Evolutionary conservation across 441 rosid genomes (phyloP).

Genomic region (Biscutella auriculata): DNA sequence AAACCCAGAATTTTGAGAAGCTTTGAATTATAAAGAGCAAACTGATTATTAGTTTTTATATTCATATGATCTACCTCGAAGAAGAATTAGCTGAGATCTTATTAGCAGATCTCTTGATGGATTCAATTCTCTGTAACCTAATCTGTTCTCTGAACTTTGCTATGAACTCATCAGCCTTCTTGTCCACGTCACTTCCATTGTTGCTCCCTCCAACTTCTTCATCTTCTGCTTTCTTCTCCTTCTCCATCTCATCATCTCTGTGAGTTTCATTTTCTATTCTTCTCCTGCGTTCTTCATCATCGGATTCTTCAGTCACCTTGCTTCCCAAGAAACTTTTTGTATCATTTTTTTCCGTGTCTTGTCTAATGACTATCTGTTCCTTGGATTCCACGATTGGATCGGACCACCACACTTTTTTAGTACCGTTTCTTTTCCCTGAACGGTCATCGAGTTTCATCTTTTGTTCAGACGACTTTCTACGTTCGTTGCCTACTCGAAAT

Average conservation of each 20-base stretch:
- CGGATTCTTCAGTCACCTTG: constrained; percentile 29
- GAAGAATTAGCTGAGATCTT: constrained; percentile 33
- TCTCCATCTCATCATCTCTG: constrained; percentile 1
- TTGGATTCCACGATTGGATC: constrained; percentile 17
- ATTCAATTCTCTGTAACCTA: constrained; percentile 83
- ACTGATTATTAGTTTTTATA: no score
- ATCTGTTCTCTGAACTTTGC: constrained; percentile 96
- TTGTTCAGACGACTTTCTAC: constrained; percentile 16
- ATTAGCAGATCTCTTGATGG: constrained; percentile 61
- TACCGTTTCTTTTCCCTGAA: neutral
- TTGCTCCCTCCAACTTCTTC: constrained; percentile 16
- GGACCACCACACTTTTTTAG: constrained; percentile 22
- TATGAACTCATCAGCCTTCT: constrained; percentile 91
- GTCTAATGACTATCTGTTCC: constrained; percentile 10
- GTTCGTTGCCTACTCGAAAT: constrained; percentile 21
- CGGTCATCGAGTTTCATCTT: constrained; percentile 3
- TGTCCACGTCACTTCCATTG: constrained; percentile 65
- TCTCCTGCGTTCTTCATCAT: constrained; percentile 19
- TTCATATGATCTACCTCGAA: constrained; percentile 2
- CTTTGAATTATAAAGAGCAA: no score
- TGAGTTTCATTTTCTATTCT: constrained; percentile 5
- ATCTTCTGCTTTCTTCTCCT: constrained; percentile 13
- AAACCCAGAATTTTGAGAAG: no score
- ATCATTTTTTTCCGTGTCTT: constrained; percentile 27
- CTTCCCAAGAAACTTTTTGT: neutral